A percentile compares a stretch with the other conserved stretches of the same genome.
Conservation (phyloP, 192 early-diverging fungal species). For the Dissophora ornata region DNA sequence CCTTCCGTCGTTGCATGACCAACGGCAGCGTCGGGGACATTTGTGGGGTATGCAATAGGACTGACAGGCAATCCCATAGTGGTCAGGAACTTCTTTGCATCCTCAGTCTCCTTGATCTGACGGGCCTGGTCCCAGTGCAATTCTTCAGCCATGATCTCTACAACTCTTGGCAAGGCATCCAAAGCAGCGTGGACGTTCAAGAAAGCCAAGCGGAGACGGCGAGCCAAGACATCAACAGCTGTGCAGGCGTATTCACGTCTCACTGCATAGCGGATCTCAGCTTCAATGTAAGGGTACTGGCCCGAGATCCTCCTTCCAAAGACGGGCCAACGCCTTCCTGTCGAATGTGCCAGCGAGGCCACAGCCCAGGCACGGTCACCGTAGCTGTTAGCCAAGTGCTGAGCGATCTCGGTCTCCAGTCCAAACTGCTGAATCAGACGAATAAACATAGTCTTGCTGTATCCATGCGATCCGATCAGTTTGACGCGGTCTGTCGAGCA, state of each 20-base stretch:
- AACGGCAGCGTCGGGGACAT: slow-evolving; percentile 35
- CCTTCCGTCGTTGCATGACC: slow-evolving; percentile 9
- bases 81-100: slow-evolving; percentile 80
- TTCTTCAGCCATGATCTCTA: slow-evolving; percentile 93
- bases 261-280: slow-evolving; percentile 93
- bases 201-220: slow-evolving; percentile 92
- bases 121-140: slow-evolving; percentile 80
- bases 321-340: slow-evolving; percentile 79
- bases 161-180: slow-evolving; percentile 85
- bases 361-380: slow-evolving; percentile 97
- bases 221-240: slow-evolving; percentile 92
- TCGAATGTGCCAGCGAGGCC: slow-evolving; percentile 81
- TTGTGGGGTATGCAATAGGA: slow-evolving; percentile 55
- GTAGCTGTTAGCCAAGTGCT: slow-evolving; percentile 91
- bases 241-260: slow-evolving; percentile 94
- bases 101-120: slow-evolving; percentile 74
- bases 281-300: slow-evolving; percentile 93
- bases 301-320: slow-evolving; percentile 83
- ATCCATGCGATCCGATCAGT: slow-evolving; percentile 88
- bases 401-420: slow-evolving; percentile 90
- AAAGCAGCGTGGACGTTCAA: slow-evolving; percentile 91
- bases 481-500: slow-evolving; percentile 82
- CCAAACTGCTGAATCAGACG: slow-evolving; percentile 96
- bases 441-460: slow-evolving; percentile 94
- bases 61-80: slow-evolving; percentile 89